Evolutionary conservation across 2,329 filamentous ascomycete genomes (phyloP).

Genomic region (Penicillium sp.): DNA sequence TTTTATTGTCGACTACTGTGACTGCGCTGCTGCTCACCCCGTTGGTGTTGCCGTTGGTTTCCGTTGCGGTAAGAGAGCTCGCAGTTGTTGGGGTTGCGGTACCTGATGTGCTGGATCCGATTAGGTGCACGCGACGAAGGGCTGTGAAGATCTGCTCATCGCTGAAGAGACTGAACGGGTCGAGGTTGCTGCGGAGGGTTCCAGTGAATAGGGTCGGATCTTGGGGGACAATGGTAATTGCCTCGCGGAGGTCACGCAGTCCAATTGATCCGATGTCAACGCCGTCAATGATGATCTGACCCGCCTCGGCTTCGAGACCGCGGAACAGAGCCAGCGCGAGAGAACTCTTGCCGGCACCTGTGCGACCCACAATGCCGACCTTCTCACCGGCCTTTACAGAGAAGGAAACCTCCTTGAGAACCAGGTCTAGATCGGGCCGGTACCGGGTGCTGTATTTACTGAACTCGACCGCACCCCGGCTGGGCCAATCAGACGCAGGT

Average conservation of each 20-base stretch:
- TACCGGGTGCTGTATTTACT: conserved; percentile 86
- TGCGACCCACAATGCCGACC: conserved; percentile 92
- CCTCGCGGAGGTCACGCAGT: conserved; percentile 85
- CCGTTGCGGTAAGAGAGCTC: conserved; percentile 27
- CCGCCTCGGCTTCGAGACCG: conserved; percentile 83
- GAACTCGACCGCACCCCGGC: conserved; percentile 81
- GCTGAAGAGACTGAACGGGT: conserved; percentile 84
- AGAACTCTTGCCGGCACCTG: conserved; percentile 94
- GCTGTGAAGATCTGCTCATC: conserved; percentile 88
- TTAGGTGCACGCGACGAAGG: conserved; percentile 83
- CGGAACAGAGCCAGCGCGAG: conserved; percentile 90
- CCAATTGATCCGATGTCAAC: conserved; percentile 89
- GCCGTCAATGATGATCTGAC: conserved; percentile 85
- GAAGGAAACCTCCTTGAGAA: conserved; percentile 80
- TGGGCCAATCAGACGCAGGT: conserved; percentile 79
- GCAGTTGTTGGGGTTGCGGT: conserved; percentile 35
- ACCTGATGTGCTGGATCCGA: conserved; percentile 48
- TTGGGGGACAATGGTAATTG: conserved; percentile 96
- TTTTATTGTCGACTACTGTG: conserved; percentile 71
- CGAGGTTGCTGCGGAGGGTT: conserved; percentile 86
- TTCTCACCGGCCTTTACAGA: conserved; percentile 84
- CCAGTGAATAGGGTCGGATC: conserved; percentile 90
- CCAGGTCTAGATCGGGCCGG: conserved; percentile 79
- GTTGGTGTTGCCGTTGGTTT: conserved; percentile 19
- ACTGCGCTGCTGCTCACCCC: conserved; percentile 20